Percentiles rank a stretch among this genome's conserved stretches.
Conservation (phyloP, 768 basidiomycete species). For the Macrolepiota dolichaula region DNA sequence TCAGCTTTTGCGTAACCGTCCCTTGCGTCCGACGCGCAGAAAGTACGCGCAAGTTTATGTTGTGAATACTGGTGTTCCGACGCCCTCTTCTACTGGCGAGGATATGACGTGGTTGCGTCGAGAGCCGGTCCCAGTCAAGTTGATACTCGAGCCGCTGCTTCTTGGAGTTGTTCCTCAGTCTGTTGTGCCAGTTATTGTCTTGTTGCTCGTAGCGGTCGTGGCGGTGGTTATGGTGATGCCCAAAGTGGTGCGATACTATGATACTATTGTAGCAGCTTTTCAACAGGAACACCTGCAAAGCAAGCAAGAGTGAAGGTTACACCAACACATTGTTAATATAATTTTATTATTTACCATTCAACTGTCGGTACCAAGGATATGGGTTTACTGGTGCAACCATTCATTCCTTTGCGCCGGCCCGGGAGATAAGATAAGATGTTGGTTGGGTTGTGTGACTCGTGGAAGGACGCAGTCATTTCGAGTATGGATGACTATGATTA, state of each 20-base stretch:
- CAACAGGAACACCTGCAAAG: not conserved
- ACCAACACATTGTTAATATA: not conserved
- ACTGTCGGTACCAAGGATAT: too few relatives aligned
- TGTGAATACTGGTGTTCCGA: constrained; percentile 49
- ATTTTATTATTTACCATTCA: too few relatives aligned
- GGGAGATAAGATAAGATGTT: not conserved
- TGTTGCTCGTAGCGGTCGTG: constrained; percentile 24
- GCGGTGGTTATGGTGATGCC: not conserved
- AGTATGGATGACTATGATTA: not conserved
- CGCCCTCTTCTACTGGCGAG: constrained; percentile 26
- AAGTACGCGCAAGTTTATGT: constrained; percentile 59
- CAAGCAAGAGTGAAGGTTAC: constrained; percentile 1
- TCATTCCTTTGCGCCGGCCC: too few relatives aligned
- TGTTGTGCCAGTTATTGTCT: constrained; percentile 32
- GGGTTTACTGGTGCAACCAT: too few relatives aligned
- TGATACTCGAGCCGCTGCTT: constrained; percentile 57
- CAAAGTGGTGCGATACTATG: not conserved
- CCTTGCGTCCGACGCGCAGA: constrained; percentile 22
- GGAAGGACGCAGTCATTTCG: not conserved
- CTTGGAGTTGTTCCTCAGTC: constrained; percentile 59
- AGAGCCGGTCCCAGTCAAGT: constrained; percentile 42
- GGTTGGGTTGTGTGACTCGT: not conserved
- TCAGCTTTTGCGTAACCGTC: not conserved
- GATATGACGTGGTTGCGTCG: constrained; percentile 18
- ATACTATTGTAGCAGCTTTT: not conserved